Conservation (phyloP, 2,329 filamentous ascomycete species). For the Apiospora sp. region DNA sequence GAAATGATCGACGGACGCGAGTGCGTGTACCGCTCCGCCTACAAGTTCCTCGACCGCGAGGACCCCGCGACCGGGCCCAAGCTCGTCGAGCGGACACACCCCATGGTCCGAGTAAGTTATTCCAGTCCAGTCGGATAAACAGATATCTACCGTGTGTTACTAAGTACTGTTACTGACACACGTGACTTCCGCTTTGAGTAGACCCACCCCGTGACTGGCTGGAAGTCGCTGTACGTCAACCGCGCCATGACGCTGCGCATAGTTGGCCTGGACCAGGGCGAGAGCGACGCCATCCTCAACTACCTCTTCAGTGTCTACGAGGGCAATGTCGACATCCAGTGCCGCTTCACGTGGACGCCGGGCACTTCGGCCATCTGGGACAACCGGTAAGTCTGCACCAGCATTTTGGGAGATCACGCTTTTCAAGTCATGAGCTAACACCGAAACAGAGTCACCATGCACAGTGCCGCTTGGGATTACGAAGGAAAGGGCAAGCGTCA, state of each 20-base stretch:
- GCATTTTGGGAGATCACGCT: background rate
- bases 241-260: constrained; percentile 60
- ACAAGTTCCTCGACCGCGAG: constrained; percentile 13
- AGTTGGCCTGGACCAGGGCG: constrained; percentile 63
- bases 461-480: constrained; percentile 68
- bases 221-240: constrained; percentile 60
- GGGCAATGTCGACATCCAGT: constrained; percentile 64
- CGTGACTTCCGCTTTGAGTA: background rate
- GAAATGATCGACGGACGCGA: constrained; percentile 15
- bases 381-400: constrained; percentile 51
- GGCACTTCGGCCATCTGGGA: constrained; percentile 63
- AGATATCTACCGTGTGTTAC: too few relatives aligned
- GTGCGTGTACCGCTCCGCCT: background rate
- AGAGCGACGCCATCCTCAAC: constrained; percentile 64
- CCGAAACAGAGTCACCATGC: constrained; percentile 57
- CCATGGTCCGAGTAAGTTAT: constrained; percentile 21
- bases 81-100: constrained; percentile 9
- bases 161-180: background rate
- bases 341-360: constrained; percentile 61
- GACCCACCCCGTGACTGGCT: constrained; percentile 23
- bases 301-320: constrained; percentile 65
- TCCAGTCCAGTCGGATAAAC: too few relatives aligned
- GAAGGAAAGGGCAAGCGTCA: constrained; percentile 63
- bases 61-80: background rate
- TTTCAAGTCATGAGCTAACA: constrained; percentile 21